Base-by-base conservation (phyloP, 2,329 filamentous ascomycete genomes). In the Diaporthe capsici region DNA sequence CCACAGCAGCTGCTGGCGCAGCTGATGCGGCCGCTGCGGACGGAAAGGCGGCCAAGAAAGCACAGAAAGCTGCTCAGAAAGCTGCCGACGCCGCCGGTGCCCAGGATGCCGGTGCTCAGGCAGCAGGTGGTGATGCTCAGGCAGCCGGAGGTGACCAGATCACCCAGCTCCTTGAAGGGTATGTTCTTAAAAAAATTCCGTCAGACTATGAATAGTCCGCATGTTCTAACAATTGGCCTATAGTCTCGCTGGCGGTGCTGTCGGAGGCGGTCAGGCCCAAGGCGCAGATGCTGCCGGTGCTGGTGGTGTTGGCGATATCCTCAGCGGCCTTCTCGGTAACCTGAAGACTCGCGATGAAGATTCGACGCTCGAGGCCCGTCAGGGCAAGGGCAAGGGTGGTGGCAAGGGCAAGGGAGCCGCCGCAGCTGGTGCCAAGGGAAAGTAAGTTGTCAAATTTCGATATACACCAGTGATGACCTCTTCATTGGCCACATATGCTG, bases 91-190 rank as follows among this genome's bases (percentile, higher is more conserved):
- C 13, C 25, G 75, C 17, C 61, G 15, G 34, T n/a, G 73, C 72
- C 3, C 63, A 74, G 44, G 63, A 20, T 51, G 63, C 47, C n/a
- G 34, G 28, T 10, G 61, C 51, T 12, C 63, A 67, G 63, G 63
- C 44, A 22, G 61, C 42, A 10, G 57, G 57, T 22, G 57, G 57
- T 25, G 12, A 61, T 42, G 58, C 58, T 28, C 58, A 61, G n/a
- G 58, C 37, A 6, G 37, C 37, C 5, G 72, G 58, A 15, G 71
- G 58, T 57, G 49, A 65, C 34, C 71, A 73, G 28, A 39, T 76
- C 42, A 47, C 53, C 22, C 37, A 68, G n/a, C 58, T 76, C 12
- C 22, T 76, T 4, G 28, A 74, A 13, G 63, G 71, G 70, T 73
- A 61, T 25, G 61, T 61, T 42, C 44, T 37, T 22, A 7, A 5